phyloP scores from a whole-genome alignment of 306 rosid genomes.

The Lathyrus sativus region DNA sequence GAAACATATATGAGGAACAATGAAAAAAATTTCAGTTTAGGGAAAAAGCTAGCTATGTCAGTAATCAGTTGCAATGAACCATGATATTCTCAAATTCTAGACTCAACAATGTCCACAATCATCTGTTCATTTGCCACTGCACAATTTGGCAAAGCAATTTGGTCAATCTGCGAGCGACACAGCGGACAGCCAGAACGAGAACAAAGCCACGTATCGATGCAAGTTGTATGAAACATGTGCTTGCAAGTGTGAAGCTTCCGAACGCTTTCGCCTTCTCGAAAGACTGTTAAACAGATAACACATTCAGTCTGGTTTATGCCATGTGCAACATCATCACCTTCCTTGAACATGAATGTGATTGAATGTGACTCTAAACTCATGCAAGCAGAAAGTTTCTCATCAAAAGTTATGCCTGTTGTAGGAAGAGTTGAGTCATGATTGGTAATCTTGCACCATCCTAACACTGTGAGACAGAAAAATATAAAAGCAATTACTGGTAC shows the following conservation, averaged over 20 bases:
- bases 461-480: slow-evolving; percentile 41
- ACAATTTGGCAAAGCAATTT: slow-evolving; percentile 24
- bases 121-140: slow-evolving; percentile 26
- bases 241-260: slow-evolving; percentile 48
- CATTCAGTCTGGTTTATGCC: slow-evolving; percentile 42
- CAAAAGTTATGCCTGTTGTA: slow-evolving; percentile 17
- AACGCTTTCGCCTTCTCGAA: slow-evolving; percentile 44
- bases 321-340: slow-evolving; percentile 11
- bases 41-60: slow-evolving; percentile 5
- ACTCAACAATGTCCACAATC: slow-evolving; percentile 20
- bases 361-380: slow-evolving; percentile 47
- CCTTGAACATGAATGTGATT: slow-evolving; percentile 37
- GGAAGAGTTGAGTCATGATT: slow-evolving; percentile 26
- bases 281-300: slow-evolving; percentile 43
- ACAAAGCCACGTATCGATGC: slow-evolving; percentile 49
- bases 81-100: slow-evolving; percentile 14
- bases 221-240: slow-evolving; percentile 46
- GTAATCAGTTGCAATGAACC: slow-evolving; percentile 12
- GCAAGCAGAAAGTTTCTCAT: slow-evolving; percentile 36
- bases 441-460: slow-evolving; percentile 38
- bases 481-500: slow-evolving; percentile 34
- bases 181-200: slow-evolving; percentile 49
- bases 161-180: slow-evolving; percentile 45
- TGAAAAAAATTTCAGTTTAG: neutral
- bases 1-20: slow-evolving; percentile 15